Conservation (phyloP, 768 basidiomycete genomes). For the Auricularia auricula-judae region DNA sequence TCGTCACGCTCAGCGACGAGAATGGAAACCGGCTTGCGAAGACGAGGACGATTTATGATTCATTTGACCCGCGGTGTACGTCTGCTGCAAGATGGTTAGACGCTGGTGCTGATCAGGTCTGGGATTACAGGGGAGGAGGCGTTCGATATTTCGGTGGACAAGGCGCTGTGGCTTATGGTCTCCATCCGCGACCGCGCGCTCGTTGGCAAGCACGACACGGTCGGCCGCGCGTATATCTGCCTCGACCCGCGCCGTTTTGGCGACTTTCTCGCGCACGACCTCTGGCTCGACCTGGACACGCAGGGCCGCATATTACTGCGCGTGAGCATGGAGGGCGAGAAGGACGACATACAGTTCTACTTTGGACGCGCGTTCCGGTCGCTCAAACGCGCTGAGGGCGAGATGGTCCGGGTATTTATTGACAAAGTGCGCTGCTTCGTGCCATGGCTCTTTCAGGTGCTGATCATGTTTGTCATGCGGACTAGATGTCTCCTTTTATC, state of each 20-base stretch:
- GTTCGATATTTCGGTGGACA: conserved; percentile 88
- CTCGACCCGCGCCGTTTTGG: conserved; percentile 81
- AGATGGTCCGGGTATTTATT: conserved; percentile 93
- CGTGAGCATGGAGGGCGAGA: conserved; percentile 97
- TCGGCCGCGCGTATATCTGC: conserved; percentile 86
- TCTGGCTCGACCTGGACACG: conserved; percentile 86
- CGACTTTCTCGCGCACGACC: conserved; percentile 82
- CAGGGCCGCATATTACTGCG: conserved; percentile 77
- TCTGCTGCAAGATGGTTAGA: conserved; percentile 2
- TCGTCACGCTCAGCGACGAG: conserved; percentile 90
- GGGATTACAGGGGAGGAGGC: conserved; percentile 79
- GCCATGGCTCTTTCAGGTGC: too few species aligned
- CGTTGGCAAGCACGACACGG: conserved; percentile 85
- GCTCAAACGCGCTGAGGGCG: conserved; percentile 83
- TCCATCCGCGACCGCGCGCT: conserved; percentile 85
- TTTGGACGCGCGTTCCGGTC: conserved; percentile 93
- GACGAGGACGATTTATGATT: conserved; percentile 93
- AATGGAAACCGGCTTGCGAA: conserved; percentile 82
- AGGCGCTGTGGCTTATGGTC: conserved; percentile 94
- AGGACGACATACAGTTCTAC: conserved; percentile 95
- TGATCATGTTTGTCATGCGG: not conserved
- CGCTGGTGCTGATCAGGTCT: not conserved
- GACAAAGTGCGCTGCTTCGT: conserved; percentile 62
- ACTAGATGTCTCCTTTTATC: conserved; percentile 88
- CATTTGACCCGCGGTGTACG: conserved; percentile 80